These are phyloP conservation scores for Pestalotiopsis sp. DNA, from an alignment of 2,329 filamentous ascomycete genomes.

Conservation along the genomic window DNA sequence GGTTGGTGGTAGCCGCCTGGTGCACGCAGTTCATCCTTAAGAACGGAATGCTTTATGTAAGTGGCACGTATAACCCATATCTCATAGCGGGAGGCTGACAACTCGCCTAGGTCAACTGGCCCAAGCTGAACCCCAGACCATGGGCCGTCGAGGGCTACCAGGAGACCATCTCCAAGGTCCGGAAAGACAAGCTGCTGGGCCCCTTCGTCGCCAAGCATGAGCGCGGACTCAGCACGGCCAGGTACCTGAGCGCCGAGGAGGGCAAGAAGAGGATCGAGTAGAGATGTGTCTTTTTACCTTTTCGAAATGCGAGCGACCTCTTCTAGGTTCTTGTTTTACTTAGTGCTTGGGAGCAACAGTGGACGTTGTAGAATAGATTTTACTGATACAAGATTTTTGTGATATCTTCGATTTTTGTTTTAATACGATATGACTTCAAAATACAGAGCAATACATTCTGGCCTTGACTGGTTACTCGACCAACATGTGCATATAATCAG, in stretches of 20 bases:
- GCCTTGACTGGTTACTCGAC: too few relatives aligned
- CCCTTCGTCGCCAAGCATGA: slow-evolving; percentile 75
- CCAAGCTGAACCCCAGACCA: slow-evolving; percentile 87
- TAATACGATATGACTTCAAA: neutral
- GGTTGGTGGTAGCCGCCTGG: slow-evolving; percentile 71
- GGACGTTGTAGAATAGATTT: neutral
- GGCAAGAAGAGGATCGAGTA: slow-evolving; percentile 98
- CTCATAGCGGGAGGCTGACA: slow-evolving; percentile 20
- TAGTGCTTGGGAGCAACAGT: neutral
- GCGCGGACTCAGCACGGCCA: slow-evolving; percentile 79
- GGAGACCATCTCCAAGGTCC: slow-evolving; percentile 80
- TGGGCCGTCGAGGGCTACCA: slow-evolving; percentile 88
- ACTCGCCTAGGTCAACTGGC: slow-evolving; percentile 86
- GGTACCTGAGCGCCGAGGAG: slow-evolving; percentile 87
- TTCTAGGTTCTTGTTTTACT: neutral
- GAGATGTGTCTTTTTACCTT: slow-evolving; percentile 1
- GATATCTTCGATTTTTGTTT: neutral
- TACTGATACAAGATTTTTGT: neutral
- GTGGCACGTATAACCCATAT: slow-evolving; percentile 39
- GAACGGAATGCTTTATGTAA: slow-evolving; percentile 93
- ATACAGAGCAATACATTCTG: neutral
- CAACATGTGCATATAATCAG: too few relatives aligned
- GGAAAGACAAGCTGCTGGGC: slow-evolving; percentile 82
- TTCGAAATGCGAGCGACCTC: neutral
- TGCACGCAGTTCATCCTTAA: slow-evolving; percentile 75